Evolutionary conservation across 1,139 yeast species (phyloP), one percentile per base, ranked within the genome.

Genomic region (Neolecta irregularis): DNA sequence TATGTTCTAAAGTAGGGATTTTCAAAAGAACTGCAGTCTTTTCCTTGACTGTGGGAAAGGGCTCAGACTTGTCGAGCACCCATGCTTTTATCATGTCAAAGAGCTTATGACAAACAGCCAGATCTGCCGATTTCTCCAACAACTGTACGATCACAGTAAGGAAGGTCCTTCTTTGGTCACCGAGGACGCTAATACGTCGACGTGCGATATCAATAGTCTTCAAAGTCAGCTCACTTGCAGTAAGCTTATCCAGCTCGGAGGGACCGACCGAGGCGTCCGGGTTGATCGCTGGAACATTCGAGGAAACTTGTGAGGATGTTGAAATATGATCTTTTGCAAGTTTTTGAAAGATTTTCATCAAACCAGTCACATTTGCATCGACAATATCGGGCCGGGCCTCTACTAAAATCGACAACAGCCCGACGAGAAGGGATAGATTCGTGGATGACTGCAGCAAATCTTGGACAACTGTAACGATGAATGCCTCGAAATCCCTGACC

Each of bases 41-140:
- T 51, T 91, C 98, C 52, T 91, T 91, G 4, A 80, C 75, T 0
- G 98, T 83, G 2, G 98, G 98, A 61, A 85, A 85, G 25, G 80
- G 65, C 45, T 83, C 93, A 1, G 72, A 63, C 40, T 76, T 72
- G 2, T 83, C 72, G 50, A 91, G 83, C 0, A 85, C 92, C 96
- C 98, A 91, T 12, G 66, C 67, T 48, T 85, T 70, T 1, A 88
- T 88, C 43, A 85, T 74, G 29, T 67, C 66, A 29, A 88, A 72
- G 36, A 88, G 78, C 50, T 77, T 77, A 43, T 70, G 72, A 43
- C 88, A 62, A 6, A 91, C 68, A 15, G 67, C 71, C 42, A 72
- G 72, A 49, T 85, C 94, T 41, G 74, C 65, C 1, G 95, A 80
- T 32, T 93, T 67, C 48, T 91, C 98, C 45, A 88, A 79, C 44